Percentiles rank a stretch among this genome's conserved stretches.
Conservation (phyloP, 257 asterid genomes). For the Echites panduratus region DNA sequence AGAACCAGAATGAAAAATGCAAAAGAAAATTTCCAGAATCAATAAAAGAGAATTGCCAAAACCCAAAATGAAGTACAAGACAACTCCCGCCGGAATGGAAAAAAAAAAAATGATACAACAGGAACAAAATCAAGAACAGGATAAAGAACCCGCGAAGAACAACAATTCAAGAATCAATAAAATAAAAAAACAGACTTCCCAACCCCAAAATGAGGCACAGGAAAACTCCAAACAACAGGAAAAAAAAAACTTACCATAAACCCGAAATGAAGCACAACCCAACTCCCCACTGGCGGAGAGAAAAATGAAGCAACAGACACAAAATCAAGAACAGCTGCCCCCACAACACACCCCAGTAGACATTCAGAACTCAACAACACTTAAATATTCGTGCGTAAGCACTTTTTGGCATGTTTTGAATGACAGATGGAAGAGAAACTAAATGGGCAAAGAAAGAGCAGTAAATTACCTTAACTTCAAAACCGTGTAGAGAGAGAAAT, state of each 20-base stretch:
- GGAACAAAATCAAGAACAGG: not conserved
- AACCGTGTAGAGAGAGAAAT: not conserved
- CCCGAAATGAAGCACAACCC: not conserved
- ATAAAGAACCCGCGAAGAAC: not conserved
- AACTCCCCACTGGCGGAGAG: not conserved
- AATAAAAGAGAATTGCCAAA: constrained; percentile 4
- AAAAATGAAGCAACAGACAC: not conserved
- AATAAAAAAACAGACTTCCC: not conserved
- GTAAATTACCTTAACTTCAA: constrained; percentile 6
- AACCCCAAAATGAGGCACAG: not conserved
- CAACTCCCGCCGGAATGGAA: not conserved
- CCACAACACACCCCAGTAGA: not conserved
- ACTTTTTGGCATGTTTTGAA: constrained; percentile 16
- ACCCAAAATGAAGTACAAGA: not conserved
- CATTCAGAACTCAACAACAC: not conserved
- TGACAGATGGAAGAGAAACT: constrained; percentile 1
- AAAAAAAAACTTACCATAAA: not conserved
- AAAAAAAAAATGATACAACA: not conserved
- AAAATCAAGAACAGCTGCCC: not conserved
- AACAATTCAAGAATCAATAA: not conserved
- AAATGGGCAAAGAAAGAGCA: constrained; percentile 6
- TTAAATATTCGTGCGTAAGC: constrained; percentile 6
- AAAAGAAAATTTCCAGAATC: not conserved
- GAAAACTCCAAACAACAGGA: not conserved
- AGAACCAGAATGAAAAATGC: constrained; percentile 1